Conservation (phyloP, 1,139 yeast species). For the Nakaseomyces uthaithaninus region DNA sequence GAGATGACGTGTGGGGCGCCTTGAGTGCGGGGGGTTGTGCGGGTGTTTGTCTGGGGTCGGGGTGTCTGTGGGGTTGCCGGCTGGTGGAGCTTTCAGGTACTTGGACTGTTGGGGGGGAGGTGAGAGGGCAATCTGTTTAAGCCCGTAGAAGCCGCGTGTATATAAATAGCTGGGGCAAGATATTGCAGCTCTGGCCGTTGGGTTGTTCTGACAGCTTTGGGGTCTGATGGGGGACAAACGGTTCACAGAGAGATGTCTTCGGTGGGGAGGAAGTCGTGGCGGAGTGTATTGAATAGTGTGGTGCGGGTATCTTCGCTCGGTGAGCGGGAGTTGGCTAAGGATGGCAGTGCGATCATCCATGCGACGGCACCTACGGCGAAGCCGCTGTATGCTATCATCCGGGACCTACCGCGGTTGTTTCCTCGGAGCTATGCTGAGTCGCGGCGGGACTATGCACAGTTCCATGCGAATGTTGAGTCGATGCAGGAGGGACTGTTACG, state of each 20-base stretch:
- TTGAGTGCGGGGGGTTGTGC: no score
- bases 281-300: neutral
- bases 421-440: slow-evolving; percentile 51
- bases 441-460: slow-evolving; percentile 39
- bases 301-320: neutral
- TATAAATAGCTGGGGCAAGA: no score
- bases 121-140: no score
- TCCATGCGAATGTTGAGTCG: slow-evolving; percentile 14
- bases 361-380: slow-evolving; percentile 26
- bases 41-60: no score
- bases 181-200: no score
- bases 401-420: slow-evolving; percentile 39
- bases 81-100: no score
- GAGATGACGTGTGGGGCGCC: no score
- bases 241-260: slow-evolving; percentile 1
- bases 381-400: slow-evolving; percentile 22
- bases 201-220: no score
- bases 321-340: neutral
- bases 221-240: no score
- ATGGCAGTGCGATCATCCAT: slow-evolving; percentile 2
- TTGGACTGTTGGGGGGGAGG: no score
- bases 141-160: no score
- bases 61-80: no score
- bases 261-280: neutral
- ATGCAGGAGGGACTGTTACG: slow-evolving; percentile 48